These are phyloP conservation scores for Escallonia rubra DNA, from an alignment of 129 eudicot species.

Conservation along the genomic window DNA sequence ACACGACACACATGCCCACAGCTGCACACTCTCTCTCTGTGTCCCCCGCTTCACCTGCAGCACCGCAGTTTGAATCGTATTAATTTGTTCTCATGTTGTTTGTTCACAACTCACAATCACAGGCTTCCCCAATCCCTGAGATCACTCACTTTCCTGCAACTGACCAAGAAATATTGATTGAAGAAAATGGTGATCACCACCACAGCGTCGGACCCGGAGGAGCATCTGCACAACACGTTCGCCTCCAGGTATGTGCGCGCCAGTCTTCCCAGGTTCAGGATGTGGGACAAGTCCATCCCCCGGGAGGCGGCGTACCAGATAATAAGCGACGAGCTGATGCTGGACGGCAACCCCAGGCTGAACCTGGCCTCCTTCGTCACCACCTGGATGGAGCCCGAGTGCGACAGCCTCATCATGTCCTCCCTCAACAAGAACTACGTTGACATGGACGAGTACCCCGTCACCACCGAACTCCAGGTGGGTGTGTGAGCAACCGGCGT, in stretches of 20 bases:
- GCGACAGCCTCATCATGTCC: slow-evolving; percentile 75
- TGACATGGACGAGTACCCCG: slow-evolving; percentile 83
- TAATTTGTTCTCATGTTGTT: not conserved
- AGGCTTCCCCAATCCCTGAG: not conserved
- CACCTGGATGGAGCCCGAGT: slow-evolving; percentile 84
- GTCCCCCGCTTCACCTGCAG: not conserved
- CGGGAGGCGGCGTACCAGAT: slow-evolving; percentile 84
- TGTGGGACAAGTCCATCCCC: slow-evolving; percentile 49
- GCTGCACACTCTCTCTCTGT: not conserved
- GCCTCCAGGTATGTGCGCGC: slow-evolving; percentile 68
- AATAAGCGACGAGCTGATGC: slow-evolving; percentile 69
- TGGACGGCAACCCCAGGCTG: slow-evolving; percentile 77
- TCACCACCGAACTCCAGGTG: slow-evolving; percentile 86
- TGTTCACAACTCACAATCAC: not conserved
- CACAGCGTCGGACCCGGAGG: slow-evolving; percentile 23
- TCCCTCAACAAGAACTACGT: slow-evolving; percentile 61
- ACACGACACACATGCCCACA: not conserved
- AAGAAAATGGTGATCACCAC: slow-evolving; percentile 46
- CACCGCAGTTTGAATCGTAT: not conserved
- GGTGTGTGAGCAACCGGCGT: too few relatives aligned
- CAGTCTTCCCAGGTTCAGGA: slow-evolving; percentile 54
- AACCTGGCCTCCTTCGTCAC: slow-evolving; percentile 75
- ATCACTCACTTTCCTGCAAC: too few relatives aligned
- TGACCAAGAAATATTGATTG: not conserved
- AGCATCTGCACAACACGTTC: slow-evolving; percentile 47